Evolutionary conservation across 495 filamentous ascomycete species (phyloP), one percentile per base, ranked within the genome.

Genomic region (Neurospora tetraspora): DNA sequence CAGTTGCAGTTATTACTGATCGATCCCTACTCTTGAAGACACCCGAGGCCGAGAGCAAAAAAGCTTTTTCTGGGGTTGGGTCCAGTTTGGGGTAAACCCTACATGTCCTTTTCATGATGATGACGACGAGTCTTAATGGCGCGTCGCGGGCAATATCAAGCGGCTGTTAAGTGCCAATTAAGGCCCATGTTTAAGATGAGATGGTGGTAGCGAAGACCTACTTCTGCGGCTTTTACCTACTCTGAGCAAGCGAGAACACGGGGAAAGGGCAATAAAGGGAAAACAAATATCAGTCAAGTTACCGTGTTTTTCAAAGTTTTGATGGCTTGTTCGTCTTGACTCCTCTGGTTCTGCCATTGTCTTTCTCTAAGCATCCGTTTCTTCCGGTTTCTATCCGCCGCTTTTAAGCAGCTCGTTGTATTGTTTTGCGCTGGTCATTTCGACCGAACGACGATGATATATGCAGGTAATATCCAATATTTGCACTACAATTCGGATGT

Each of bases 121-220:
- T 18, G 53, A 65, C 6, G 53, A 31, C 45, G 45, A 65, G 53
- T 34, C 20, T 45, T 9, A 18, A 65, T 34, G 53, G 53, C 27
- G 27, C 14, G 53, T 31, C 6, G 68, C 73, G 76, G 75, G 76
- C 77, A 73, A 76, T 74, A 79, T 80, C 75, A 79, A 42, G 69
- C 31, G 31, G 23, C 70, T 42, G 18, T 42, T 40, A 70, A 70
- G 70, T 39, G 68, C 53, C 53, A 65, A 65, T 65, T 9, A 18
- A 65, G 23, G 12, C 53, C 53, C 27, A 34, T 65, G 53, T 65
- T 18, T 34, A 65, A 65, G 27, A 65, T 65, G 53, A 65, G 53
- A 65, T 65, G 53, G 53, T 65, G 27, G 53, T 65, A 65, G 53
- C 53, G 53, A 65, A 65, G 53, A 65, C 53, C 14, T 65, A 9